phyloP scores from a whole-genome alignment of 2,329 filamentous ascomycete species.

The Aureobasidium uvarum region DNA sequence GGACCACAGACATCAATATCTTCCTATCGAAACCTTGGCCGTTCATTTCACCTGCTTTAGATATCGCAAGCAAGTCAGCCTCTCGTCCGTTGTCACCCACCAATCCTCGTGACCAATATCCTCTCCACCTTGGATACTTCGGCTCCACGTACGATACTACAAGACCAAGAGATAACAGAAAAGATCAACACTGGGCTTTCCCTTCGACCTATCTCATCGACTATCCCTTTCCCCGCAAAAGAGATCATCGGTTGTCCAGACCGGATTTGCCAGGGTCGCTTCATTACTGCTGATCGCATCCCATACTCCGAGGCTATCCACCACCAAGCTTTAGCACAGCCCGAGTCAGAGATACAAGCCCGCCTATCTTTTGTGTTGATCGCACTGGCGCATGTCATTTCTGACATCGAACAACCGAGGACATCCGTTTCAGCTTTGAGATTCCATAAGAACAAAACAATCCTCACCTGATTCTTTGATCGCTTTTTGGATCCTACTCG shows the following conservation, averaged over 20 bases:
- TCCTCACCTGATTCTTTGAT: background rate
- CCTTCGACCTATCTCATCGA: slow-evolving; percentile 9
- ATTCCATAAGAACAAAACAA: slow-evolving; percentile 12
- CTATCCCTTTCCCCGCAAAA: slow-evolving; percentile 17
- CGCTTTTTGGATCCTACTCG: background rate
- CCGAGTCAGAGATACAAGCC: slow-evolving; percentile 11
- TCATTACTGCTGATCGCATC: background rate
- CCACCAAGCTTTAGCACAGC: slow-evolving; percentile 21
- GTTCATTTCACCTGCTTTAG: background rate
- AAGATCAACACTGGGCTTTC: slow-evolving; percentile 16
- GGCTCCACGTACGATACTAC: slow-evolving; percentile 4
- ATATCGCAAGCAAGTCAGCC: slow-evolving; percentile 9
- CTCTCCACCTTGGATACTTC: background rate
- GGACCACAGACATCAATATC: background rate
- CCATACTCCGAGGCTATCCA: background rate
- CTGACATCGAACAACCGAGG: slow-evolving; percentile 13
- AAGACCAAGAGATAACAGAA: background rate
- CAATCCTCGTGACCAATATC: slow-evolving; percentile 2
- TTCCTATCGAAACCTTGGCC: slow-evolving; percentile 14
- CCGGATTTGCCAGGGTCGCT: slow-evolving; percentile 2
- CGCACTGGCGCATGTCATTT: slow-evolving; percentile 22
- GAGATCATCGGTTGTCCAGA: slow-evolving; percentile 19
- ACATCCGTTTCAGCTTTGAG: slow-evolving; percentile 12
- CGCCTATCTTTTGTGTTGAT: slow-evolving; percentile 11
- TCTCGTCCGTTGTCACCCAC: slow-evolving; percentile 14